Evolutionary conservation across 345 rosid species (phyloP).

Genomic region (Trapa bicornis): DNA sequence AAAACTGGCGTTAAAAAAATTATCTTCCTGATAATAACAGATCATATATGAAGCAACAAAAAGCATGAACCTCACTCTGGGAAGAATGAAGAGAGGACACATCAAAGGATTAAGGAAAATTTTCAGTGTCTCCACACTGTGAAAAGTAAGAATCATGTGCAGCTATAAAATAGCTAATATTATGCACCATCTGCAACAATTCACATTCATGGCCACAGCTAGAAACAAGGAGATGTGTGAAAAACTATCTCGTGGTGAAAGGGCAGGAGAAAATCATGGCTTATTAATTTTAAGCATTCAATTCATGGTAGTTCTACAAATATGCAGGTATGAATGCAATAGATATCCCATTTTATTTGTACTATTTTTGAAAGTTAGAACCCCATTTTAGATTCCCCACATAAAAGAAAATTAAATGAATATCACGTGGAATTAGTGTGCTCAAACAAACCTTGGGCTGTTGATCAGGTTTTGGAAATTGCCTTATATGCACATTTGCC

Average conservation of each 20-base stretch:
- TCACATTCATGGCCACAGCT: background rate
- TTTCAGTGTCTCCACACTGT: background rate
- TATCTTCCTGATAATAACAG: background rate
- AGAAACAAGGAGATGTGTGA: background rate
- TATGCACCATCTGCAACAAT: background rate
- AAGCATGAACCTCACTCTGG: background rate
- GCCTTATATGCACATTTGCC: conserved; percentile 95
- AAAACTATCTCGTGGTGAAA: background rate
- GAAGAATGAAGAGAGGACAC: background rate
- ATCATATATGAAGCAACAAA: background rate
- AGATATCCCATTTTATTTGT: background rate
- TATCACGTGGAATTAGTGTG: conserved; percentile 1
- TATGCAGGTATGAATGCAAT: background rate
- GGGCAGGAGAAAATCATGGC: background rate
- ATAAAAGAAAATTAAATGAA: background rate
- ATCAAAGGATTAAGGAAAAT: background rate
- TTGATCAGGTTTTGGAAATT: conserved; percentile 91
- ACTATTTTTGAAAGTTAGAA: too few relatives aligned
- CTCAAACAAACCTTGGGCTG: conserved; percentile 75
- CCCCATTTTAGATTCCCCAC: too few relatives aligned
- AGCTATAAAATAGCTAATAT: background rate
- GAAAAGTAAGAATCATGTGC: background rate
- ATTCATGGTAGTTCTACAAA: background rate
- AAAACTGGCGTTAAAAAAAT: background rate
- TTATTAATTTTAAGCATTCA: background rate